Evolutionary conservation across 2,329 filamentous ascomycete genomes (phyloP).

Genomic region (Xylariaceae sp.): DNA sequence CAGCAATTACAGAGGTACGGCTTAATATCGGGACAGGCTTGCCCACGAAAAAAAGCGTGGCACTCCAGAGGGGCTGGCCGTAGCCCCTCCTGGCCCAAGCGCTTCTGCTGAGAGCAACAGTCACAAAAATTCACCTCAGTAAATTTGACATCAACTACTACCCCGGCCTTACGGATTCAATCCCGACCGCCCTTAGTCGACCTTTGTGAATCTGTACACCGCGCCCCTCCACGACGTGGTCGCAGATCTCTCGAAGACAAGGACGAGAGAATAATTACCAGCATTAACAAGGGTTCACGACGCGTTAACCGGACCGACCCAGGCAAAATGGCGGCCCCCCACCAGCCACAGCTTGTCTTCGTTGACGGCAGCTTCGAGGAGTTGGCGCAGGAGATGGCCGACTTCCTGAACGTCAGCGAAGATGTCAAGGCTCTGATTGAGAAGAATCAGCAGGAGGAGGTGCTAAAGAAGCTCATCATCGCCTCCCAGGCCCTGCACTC

Average conservation of each 20-base stretch:
- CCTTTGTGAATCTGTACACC: constrained; percentile 5
- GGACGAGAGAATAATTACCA: constrained; percentile 1
- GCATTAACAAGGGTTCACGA: constrained; percentile 4
- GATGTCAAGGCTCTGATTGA: constrained; percentile 70
- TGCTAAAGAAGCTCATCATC: constrained; percentile 82
- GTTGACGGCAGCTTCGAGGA: constrained; percentile 93
- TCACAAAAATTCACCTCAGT: constrained; percentile 19
- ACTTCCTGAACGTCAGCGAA: constrained; percentile 81
- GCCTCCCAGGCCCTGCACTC: constrained; percentile 72
- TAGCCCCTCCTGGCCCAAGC: constrained; percentile 22
- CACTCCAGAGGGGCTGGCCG: constrained; percentile 12
- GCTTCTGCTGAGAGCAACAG: constrained; percentile 9
- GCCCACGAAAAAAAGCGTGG: constrained; percentile 19
- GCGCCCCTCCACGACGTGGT: constrained; percentile 14
- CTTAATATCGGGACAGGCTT: constrained; percentile 20
- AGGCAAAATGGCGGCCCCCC: constrained; percentile 31
- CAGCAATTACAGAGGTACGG: constrained; percentile 9
- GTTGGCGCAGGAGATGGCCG: constrained; percentile 88
- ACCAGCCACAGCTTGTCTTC: constrained; percentile 58
- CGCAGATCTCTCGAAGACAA: constrained; percentile 2
- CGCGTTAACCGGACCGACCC: constrained; percentile 1
- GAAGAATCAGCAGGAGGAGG: constrained; percentile 74
- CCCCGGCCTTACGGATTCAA: constrained; percentile 19
- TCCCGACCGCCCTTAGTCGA: constrained; percentile 15
- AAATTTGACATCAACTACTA: constrained; percentile 14